phyloP scores from a whole-genome alignment of 2,329 filamentous ascomycete species.

The Claviceps quebecensis region DNA sequence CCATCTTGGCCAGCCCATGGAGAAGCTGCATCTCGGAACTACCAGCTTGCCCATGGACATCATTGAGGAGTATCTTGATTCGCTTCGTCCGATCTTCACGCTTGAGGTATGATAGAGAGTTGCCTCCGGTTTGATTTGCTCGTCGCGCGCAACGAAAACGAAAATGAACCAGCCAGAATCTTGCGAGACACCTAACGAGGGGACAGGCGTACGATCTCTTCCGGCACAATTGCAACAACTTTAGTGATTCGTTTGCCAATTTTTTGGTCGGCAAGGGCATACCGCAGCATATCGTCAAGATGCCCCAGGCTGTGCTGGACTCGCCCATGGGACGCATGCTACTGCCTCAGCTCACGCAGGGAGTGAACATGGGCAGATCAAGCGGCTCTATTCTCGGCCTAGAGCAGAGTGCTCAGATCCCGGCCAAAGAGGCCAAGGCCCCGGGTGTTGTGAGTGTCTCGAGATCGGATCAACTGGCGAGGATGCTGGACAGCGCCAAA shows the following conservation, averaged over 20 bases:
- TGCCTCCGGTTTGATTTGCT: background rate
- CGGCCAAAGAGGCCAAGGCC: conserved; percentile 1
- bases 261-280: conserved; percentile 84
- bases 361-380: conserved; percentile 34
- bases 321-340: conserved; percentile 85
- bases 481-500: conserved; percentile 39
- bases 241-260: conserved; percentile 80
- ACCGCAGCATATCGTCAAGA: conserved; percentile 69
- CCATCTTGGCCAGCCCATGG: conserved; percentile 74
- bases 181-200: background rate
- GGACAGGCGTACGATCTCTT: conserved; percentile 74
- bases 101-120: conserved; percentile 40
- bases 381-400: conserved; percentile 40
- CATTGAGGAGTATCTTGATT: conserved; percentile 77
- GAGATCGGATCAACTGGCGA: conserved; percentile 21
- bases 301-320: conserved; percentile 72
- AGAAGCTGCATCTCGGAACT: conserved; percentile 58
- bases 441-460: conserved; percentile 44
- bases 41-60: conserved; percentile 70
- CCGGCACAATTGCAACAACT: conserved; percentile 95
- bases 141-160: background rate
- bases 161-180: background rate
- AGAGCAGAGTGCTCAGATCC: conserved; percentile 22
- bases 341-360: conserved; percentile 50
- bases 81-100: conserved; percentile 69